phyloP scores from a whole-genome alignment of 2,329 filamentous ascomycete genomes.

The Diaporthe aspalathi region DNA sequence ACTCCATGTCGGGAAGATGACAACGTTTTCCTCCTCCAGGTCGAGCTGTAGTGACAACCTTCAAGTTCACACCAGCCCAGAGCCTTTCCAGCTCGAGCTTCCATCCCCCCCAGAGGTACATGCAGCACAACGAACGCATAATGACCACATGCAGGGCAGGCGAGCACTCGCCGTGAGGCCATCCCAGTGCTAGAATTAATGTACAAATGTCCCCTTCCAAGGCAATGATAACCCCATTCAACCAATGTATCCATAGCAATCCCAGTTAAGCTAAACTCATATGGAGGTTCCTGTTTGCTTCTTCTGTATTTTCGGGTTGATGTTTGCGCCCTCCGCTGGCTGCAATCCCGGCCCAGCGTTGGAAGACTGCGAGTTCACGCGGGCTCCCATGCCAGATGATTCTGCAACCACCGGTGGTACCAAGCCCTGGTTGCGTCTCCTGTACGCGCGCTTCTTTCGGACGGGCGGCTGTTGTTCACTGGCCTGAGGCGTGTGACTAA shows the following conservation, averaged over 20 bases:
- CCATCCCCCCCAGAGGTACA: background rate
- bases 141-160: background rate
- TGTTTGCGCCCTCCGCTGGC: background rate
- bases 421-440: constrained; percentile 29
- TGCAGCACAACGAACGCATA: background rate
- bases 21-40: background rate
- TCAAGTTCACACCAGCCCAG: background rate
- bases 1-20: background rate
- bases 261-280: background rate
- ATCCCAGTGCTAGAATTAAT: constrained; percentile 4
- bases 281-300: background rate
- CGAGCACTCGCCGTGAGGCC: background rate
- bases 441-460: constrained; percentile 33
- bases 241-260: background rate
- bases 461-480: constrained; percentile 29
- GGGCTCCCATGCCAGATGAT: background rate
- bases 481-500: constrained; percentile 13
- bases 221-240: too few relatives aligned
- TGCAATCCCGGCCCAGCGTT: constrained; percentile 11
- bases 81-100: background rate
- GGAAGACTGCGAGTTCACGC: background rate
- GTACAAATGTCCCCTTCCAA: background rate
- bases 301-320: background rate
- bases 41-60: background rate
- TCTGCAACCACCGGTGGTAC: constrained; percentile 1